Evolutionary conservation across 129 eudicot species (phyloP), one percentile per base, ranked within the genome.

Genomic region (Pittosporum tobira): DNA sequence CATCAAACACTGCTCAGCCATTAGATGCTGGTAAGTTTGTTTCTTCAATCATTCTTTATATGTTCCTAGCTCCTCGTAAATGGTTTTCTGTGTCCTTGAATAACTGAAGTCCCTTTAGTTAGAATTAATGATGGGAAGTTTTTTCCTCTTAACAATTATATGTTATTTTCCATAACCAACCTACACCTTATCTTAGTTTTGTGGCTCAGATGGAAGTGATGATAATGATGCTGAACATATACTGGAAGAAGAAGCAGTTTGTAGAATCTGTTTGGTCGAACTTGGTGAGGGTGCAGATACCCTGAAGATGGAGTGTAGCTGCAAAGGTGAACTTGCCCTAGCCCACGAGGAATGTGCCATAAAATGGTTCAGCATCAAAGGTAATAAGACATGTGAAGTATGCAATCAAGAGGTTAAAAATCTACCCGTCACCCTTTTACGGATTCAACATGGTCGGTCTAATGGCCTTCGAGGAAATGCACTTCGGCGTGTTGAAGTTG

Each of bases 301-400:
- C 67, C 79, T 93, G 24, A 93, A 87, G 75, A 76, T 93, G 99
- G 99, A 93, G 62, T 93, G 99, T 42, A 66, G 79, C 70, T 93
- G 99, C 74, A 93, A 84, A 81, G 99, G 96, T 10, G 99, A 81
- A 61, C 89, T 93, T 28, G 99, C 96, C 29, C 49, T 93, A 48
- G 96, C 91, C 56, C 99, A 93, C 76, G 81, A 75, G 71, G 99
- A 81, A 76, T 93, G 99, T 70, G 94, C 85, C 6, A 68, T 93
- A 16, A 93, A 87, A 67, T 93, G 99, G 99, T 93, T 93, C 67
- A 93, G 91, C 80, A 84, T 93, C 51, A 93, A 84, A 77, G 99
- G 99, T 31, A 93, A 87, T 69, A 93, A 81, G 65, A 87, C 76
- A 57, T 93, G 99, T 73, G 99, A 93, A 48, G 94, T 93, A 66